Evolutionary conservation across 768 basidiomycete species (phyloP).

Genomic region (Sarcodon aspratus): DNA sequence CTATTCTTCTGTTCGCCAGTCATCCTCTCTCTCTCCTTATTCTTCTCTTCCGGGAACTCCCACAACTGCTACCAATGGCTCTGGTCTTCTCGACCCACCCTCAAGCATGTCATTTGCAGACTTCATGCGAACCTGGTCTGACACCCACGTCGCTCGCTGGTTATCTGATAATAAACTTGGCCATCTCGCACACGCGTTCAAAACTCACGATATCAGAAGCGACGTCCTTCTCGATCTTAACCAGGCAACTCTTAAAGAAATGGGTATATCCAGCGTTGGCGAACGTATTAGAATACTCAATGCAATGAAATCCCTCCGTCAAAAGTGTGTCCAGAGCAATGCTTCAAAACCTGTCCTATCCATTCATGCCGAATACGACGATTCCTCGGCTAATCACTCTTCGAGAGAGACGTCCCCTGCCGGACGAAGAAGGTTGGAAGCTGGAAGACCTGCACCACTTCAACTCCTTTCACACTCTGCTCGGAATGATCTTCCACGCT

Average conservation of each 20-base stretch:
- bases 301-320: conserved; percentile 72
- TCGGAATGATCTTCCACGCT: conserved; percentile 56
- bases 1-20: conserved; percentile 22
- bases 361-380: neutral
- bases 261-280: conserved; percentile 83
- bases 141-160: conserved; percentile 66
- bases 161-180: conserved; percentile 67
- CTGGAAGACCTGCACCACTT: conserved; percentile 70
- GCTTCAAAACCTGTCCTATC: neutral
- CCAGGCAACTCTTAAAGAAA: conserved; percentile 77
- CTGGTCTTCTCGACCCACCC: conserved; percentile 42
- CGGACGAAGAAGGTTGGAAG: conserved; percentile 39
- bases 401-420: conserved; percentile 12
- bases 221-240: conserved; percentile 89
- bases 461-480: conserved; percentile 46
- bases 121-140: conserved; percentile 61
- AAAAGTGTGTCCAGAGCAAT: conserved; percentile 26
- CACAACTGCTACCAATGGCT: conserved; percentile 23
- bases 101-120: conserved; percentile 46
- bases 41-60: conserved; percentile 24
- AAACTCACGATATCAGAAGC: conserved; percentile 82
- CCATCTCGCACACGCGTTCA: conserved; percentile 58
- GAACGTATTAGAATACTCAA: conserved; percentile 82
- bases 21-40: conserved; percentile 26
- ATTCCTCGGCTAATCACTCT: no score